Conservation (phyloP, 2,329 filamentous ascomycete genomes). For the Xylaria sp. region DNA sequence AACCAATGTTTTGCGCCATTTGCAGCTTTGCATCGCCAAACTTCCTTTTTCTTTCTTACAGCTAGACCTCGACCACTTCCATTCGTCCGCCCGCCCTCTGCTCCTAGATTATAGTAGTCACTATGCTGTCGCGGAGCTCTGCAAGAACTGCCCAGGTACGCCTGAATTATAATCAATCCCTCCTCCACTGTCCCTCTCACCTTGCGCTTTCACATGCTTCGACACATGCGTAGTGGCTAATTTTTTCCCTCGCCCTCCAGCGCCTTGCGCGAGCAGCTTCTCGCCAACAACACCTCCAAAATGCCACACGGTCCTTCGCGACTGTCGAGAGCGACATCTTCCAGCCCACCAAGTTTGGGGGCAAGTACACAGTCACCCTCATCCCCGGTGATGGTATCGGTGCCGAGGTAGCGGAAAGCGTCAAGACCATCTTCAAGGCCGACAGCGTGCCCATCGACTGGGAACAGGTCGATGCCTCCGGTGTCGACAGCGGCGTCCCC, state of each 20-base stretch:
- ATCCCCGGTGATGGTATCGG: constrained; percentile 99
- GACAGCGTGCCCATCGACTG: constrained; percentile 98
- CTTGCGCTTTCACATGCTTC: constrained; percentile 36
- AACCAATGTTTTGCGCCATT: constrained; percentile 49
- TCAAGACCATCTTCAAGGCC: constrained; percentile 99
- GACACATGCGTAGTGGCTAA: constrained; percentile 23
- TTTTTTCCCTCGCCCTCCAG: constrained; percentile 50
- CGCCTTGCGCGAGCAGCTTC: constrained; percentile 62
- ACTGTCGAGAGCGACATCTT: constrained; percentile 95
- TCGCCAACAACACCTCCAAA: constrained; percentile 55
- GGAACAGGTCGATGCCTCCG: constrained; percentile 97
- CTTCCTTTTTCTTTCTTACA: constrained; percentile 32
- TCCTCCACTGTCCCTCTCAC: constrained; percentile 6
- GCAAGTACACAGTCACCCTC: constrained; percentile 98
- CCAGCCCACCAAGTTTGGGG: constrained; percentile 98
- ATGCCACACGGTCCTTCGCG: constrained; percentile 70
- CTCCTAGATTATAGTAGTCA: constrained; percentile 29
- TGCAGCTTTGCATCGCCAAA: constrained; percentile 41
- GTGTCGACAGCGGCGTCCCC: constrained; percentile 79
- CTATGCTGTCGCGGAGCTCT: constrained; percentile 69
- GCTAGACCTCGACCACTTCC: constrained; percentile 33
- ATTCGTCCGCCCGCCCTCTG: constrained; percentile 28
- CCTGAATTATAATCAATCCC: constrained; percentile 18
- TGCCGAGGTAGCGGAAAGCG: constrained; percentile 95
- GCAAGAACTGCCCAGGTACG: constrained; percentile 67